Conservation (phyloP, 2,329 filamentous ascomycete genomes). For the Ophiostoma ulmi region DNA sequence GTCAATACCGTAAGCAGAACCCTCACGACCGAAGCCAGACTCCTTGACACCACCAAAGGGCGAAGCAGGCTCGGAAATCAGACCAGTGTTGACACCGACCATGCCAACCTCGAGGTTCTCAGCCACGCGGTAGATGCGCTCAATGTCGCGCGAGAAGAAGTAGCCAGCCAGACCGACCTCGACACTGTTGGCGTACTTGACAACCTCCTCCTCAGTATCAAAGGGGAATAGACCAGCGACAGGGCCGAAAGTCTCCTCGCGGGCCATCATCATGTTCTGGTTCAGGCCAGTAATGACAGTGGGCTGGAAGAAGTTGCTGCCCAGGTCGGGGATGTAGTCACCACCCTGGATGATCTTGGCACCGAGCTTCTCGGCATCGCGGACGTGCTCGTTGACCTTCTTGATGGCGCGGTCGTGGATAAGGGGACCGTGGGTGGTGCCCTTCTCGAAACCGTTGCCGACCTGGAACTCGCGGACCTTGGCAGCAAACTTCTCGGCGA, state of each 20-base stretch:
- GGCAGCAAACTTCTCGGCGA: constrained; percentile 62
- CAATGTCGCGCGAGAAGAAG: constrained; percentile 70
- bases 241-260: constrained; percentile 93
- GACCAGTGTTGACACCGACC: constrained; percentile 76
- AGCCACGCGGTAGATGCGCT: constrained; percentile 56
- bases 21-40: constrained; percentile 75
- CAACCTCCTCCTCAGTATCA: constrained; percentile 80
- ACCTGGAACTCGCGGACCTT: constrained; percentile 72
- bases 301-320: constrained; percentile 81
- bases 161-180: constrained; percentile 90
- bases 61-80: constrained; percentile 54
- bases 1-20: constrained; percentile 68
- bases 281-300: constrained; percentile 88
- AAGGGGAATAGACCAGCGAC: constrained; percentile 88
- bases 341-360: constrained; percentile 72
- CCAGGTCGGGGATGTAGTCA: constrained; percentile 65
- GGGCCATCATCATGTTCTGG: constrained; percentile 73
- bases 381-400: constrained; percentile 76
- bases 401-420: constrained; percentile 77
- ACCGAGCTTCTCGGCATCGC: constrained; percentile 72
- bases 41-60: constrained; percentile 79
- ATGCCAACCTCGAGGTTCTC: constrained; percentile 77
- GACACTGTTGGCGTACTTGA: constrained; percentile 72
- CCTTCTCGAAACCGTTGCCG: constrained; percentile 65
- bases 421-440: constrained; percentile 71